Conservation (phyloP, 306 rosid species). For the Quercus berberidifolia region DNA sequence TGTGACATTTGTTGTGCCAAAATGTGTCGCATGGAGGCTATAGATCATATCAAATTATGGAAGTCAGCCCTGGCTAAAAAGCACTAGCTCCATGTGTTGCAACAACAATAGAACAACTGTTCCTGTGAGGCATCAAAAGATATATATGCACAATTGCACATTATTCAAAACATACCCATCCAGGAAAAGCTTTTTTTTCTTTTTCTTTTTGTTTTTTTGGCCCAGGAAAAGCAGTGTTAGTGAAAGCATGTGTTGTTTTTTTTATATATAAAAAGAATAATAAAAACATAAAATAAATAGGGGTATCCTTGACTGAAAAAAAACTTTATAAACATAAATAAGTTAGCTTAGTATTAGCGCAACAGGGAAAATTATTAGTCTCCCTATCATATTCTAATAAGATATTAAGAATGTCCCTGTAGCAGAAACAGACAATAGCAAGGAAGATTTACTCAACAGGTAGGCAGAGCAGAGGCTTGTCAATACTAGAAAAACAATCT, state of each 20-base stretch:
- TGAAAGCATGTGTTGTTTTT: background rate
- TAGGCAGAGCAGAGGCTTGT: background rate
- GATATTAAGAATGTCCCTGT: background rate
- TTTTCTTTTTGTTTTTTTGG: too few species aligned
- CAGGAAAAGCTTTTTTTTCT: background rate
- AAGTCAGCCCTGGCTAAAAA: background rate
- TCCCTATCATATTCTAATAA: background rate
- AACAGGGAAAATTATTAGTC: background rate
- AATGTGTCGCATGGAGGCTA: too few species aligned
- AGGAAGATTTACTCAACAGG: background rate
- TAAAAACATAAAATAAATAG: background rate
- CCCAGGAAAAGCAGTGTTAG: background rate
- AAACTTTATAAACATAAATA: background rate
- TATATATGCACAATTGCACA: background rate
- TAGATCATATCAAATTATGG: too few species aligned
- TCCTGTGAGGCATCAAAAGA: background rate
- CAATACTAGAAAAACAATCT: background rate
- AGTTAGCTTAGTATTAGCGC: background rate
- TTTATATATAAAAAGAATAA: too few species aligned
- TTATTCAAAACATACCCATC: background rate
- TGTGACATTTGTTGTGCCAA: too few species aligned
- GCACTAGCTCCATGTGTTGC: too few species aligned
- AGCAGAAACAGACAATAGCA: background rate
- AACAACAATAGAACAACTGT: background rate
- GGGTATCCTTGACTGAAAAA: background rate